phyloP scores from a whole-genome alignment of 169 alveolate species.

The Pseudocohnilembus persalinus region DNA sequence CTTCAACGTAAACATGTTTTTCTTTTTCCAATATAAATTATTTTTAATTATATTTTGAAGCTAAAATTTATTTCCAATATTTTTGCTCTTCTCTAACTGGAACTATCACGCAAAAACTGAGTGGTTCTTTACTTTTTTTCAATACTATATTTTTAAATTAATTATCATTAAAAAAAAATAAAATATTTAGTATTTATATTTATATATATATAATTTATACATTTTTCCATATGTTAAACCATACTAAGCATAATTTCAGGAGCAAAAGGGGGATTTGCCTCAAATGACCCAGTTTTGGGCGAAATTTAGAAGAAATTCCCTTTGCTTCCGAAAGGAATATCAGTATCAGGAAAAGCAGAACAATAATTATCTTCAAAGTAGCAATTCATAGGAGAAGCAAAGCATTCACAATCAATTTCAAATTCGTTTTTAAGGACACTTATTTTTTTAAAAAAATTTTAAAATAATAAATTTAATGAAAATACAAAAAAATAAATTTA shows the following conservation, averaged over 20 bases:
- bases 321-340: conserved; percentile 9
- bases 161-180: too few relatives aligned
- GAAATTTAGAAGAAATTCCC: conserved; percentile 1
- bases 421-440: neutral
- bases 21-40: neutral
- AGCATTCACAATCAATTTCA: conserved; percentile 1
- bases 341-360: conserved; percentile 24
- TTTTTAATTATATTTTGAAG: neutral
- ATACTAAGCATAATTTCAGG: conserved; percentile 1
- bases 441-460: too few relatives aligned
- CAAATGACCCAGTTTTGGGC: conserved; percentile 6
- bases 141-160: too few relatives aligned
- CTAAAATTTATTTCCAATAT: neutral
- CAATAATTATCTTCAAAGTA: neutral
- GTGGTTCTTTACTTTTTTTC: neutral
- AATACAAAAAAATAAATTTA: too few relatives aligned
- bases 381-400: conserved; percentile 26
- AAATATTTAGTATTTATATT: neutral
- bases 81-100: neutral
- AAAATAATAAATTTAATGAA: too few relatives aligned
- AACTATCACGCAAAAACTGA: neutral
- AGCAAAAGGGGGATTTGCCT: conserved; percentile 15
- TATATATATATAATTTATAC: neutral
- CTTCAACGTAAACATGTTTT: neutral
- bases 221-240: neutral